Conservation (phyloP, 2,329 filamentous ascomycete genomes). For the Mycosphaerelloides madeirae region DNA sequence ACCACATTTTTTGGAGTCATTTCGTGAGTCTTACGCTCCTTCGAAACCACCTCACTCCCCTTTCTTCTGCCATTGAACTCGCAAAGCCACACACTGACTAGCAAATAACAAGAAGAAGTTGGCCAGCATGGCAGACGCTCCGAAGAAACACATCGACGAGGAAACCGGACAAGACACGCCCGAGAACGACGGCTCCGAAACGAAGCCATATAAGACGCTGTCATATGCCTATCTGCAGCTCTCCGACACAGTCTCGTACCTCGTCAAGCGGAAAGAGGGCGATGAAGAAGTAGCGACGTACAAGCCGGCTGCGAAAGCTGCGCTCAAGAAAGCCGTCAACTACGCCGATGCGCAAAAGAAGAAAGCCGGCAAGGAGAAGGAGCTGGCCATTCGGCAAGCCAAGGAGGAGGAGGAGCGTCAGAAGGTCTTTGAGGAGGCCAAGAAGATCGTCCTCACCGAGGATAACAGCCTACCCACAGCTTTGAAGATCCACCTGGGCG, state of each 20-base stretch:
- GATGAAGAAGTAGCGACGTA: slow-evolving; percentile 65
- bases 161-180: slow-evolving; percentile 64
- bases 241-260: slow-evolving; percentile 58
- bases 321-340: slow-evolving; percentile 77
- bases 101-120: too few relatives aligned
- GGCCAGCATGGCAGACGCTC: slow-evolving; percentile 28
- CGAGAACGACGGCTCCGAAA: slow-evolving; percentile 62
- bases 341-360: slow-evolving; percentile 73
- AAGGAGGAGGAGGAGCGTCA: slow-evolving; percentile 67
- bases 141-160: slow-evolving; percentile 66
- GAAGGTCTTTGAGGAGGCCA: slow-evolving; percentile 72
- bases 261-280: slow-evolving; percentile 60
- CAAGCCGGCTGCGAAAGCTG: slow-evolving; percentile 79
- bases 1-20: too few relatives aligned
- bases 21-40: too few relatives aligned
- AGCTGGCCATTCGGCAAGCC: slow-evolving; percentile 65
- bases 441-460: slow-evolving; percentile 68
- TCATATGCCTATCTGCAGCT: slow-evolving; percentile 71
- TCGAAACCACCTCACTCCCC: too few relatives aligned
- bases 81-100: too few relatives aligned
- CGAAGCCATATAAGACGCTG: slow-evolving; percentile 75
- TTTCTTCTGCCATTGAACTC: too few relatives aligned
- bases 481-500: slow-evolving; percentile 69
- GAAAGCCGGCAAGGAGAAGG: slow-evolving; percentile 74
- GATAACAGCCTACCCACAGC: slow-evolving; percentile 69